Evolutionary conservation across 495 filamentous ascomycete genomes (phyloP).

Genomic region (Penicillium psychrofluorescens): DNA sequence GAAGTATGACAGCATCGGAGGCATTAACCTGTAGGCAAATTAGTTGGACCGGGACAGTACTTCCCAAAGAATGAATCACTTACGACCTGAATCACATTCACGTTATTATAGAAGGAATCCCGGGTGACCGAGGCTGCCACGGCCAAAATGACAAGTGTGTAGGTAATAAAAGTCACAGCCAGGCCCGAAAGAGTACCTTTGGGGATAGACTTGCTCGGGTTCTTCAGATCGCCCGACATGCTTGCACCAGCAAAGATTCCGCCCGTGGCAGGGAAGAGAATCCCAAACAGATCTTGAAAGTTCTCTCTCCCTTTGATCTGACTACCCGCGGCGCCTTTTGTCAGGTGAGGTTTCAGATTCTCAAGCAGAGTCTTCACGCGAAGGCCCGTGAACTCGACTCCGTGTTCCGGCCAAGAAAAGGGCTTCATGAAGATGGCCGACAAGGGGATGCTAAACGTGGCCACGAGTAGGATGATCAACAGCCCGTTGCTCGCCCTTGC

Average conservation of each 20-base stretch:
- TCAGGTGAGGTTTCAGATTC: slow-evolving; percentile 65
- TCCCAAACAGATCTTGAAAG: slow-evolving; percentile 79
- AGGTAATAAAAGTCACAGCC: slow-evolving; percentile 66
- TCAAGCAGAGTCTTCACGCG: slow-evolving; percentile 59
- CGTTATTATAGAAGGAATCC: slow-evolving; percentile 63
- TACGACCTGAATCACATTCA: slow-evolving; percentile 72
- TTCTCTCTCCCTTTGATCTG: slow-evolving; percentile 59
- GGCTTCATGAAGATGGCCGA: slow-evolving; percentile 61
- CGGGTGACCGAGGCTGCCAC: slow-evolving; percentile 74
- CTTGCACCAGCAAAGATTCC: slow-evolving; percentile 72
- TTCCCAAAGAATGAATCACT: slow-evolving; percentile 5
- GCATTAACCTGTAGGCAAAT: slow-evolving; percentile 49
- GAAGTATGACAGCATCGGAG: slow-evolving; percentile 63
- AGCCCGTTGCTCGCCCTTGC: slow-evolving; percentile 73
- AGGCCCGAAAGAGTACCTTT: slow-evolving; percentile 74
- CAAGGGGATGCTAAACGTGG: slow-evolving; percentile 76
- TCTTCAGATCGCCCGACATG: slow-evolving; percentile 81
- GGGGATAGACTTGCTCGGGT: slow-evolving; percentile 80
- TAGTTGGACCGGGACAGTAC: slow-evolving; percentile 3
- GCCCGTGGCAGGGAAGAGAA: slow-evolving; percentile 82
- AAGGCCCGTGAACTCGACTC: slow-evolving; percentile 71
- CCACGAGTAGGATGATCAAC: slow-evolving; percentile 62
- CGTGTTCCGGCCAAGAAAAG: slow-evolving; percentile 52
- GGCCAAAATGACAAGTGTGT: slow-evolving; percentile 69
- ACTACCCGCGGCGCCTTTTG: slow-evolving; percentile 60